Percentiles rank a stretch among this genome's conserved stretches.
Conservation (phyloP, 2,329 filamentous ascomycete species). For the Zelopaecilomyces penicillatus region DNA sequence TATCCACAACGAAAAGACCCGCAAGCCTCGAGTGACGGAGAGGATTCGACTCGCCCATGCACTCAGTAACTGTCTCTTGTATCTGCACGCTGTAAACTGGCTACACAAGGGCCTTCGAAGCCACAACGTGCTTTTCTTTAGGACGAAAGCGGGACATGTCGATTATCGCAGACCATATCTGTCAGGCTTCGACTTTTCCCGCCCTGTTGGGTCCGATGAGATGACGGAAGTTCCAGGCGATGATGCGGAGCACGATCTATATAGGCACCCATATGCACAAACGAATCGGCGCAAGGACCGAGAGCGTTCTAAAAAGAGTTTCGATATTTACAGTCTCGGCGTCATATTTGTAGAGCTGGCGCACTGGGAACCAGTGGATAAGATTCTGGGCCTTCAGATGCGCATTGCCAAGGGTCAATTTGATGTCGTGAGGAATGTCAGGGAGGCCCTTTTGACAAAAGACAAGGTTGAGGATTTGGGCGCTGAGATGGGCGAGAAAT, state of each 20-base stretch:
- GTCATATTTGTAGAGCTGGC: constrained; percentile 45
- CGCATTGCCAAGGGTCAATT: constrained; percentile 25
- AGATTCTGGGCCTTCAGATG: constrained; percentile 31
- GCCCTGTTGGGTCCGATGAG: constrained; percentile 41
- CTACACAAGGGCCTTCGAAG: constrained; percentile 50
- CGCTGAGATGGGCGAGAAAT: constrained; percentile 31
- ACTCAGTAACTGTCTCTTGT: constrained; percentile 44
- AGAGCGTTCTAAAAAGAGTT: constrained; percentile 37
- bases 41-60: constrained; percentile 43
- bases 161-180: constrained; percentile 35
- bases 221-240: constrained; percentile 40
- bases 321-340: constrained; percentile 45
- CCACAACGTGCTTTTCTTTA: constrained; percentile 46
- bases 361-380: constrained; percentile 41
- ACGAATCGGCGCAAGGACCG: constrained; percentile 23
- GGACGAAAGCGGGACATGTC: constrained; percentile 19
- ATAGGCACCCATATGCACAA: constrained; percentile 39
- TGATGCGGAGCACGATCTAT: constrained; percentile 38
- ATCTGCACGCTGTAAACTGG: constrained; percentile 48
- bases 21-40: constrained; percentile 41
- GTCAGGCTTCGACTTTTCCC: constrained; percentile 47
- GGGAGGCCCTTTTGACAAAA: constrained; percentile 22
- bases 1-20: constrained; percentile 25
- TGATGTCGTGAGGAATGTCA: constrained; percentile 28
- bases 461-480: constrained; percentile 25